Evolutionary conservation across 768 basidiomycete species (phyloP).

Genomic region (Sporobolomyces pararoseus): DNA sequence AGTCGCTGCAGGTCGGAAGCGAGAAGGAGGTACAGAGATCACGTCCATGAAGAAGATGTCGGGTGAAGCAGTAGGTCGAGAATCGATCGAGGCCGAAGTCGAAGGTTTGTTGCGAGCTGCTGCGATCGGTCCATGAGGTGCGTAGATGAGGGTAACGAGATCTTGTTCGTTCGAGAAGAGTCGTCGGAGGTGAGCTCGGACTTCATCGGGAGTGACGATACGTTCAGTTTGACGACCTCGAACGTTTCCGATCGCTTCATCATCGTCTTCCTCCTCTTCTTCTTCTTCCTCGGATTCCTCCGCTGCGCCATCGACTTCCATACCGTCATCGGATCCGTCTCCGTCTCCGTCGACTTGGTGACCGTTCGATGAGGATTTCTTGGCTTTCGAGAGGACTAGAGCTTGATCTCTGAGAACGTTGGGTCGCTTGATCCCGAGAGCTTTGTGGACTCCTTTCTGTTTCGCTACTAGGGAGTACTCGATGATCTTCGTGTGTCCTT

Average conservation of each 20-base stretch:
- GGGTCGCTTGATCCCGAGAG: slow-evolving; percentile 62
- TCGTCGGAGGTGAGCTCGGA: slow-evolving; percentile 83
- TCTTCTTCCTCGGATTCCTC: slow-evolving; percentile 56
- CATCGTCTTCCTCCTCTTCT: slow-evolving; percentile 48
- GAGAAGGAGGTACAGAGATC: slow-evolving; percentile 83
- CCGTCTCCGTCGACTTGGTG: slow-evolving; percentile 52
- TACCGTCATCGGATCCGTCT: slow-evolving; percentile 55
- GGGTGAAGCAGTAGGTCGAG: slow-evolving; percentile 57
- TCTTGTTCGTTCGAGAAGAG: slow-evolving; percentile 76
- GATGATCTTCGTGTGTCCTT: slow-evolving; percentile 87
- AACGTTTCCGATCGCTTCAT: slow-evolving; percentile 64
- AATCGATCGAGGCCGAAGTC: neutral
- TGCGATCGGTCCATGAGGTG: slow-evolving; percentile 72
- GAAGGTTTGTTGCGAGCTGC: slow-evolving; percentile 1
- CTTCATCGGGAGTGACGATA: slow-evolving; percentile 84
- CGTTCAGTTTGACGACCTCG: slow-evolving; percentile 63
- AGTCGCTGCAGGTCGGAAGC: slow-evolving; percentile 88
- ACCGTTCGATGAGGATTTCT: slow-evolving; percentile 45
- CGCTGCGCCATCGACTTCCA: slow-evolving; percentile 56
- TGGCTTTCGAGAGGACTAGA: slow-evolving; percentile 1
- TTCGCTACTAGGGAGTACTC: slow-evolving; percentile 82
- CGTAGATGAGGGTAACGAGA: slow-evolving; percentile 84
- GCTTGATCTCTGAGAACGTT: slow-evolving; percentile 59
- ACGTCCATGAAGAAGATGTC: slow-evolving; percentile 98
- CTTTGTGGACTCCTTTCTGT: slow-evolving; percentile 62